Conservation (phyloP, 83 land plant species). For the Larix sibirica region DNA sequence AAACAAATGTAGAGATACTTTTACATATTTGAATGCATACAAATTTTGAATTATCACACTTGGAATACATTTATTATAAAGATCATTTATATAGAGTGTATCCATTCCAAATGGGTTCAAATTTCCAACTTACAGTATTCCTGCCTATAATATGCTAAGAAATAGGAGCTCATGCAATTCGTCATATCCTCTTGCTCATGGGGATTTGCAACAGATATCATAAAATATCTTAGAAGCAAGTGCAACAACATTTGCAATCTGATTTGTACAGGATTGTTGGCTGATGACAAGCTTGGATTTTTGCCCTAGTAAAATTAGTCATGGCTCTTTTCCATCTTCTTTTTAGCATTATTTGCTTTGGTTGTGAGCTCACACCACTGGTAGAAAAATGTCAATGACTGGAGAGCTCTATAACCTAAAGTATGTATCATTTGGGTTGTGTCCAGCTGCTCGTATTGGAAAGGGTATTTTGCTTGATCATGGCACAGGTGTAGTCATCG, state of each 20-base stretch:
- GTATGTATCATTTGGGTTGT: not conserved
- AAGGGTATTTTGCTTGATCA: conserved; percentile 90
- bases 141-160: not conserved
- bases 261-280: not conserved
- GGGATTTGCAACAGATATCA: not conserved
- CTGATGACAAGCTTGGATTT: too few species aligned
- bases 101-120: not conserved
- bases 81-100: not conserved
- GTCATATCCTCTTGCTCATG: not conserved
- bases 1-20: not conserved
- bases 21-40: not conserved
- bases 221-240: not conserved
- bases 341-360: too few species aligned
- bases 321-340: not conserved
- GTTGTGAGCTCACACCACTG: not conserved
- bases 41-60: not conserved
- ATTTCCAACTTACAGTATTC: not conserved
- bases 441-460: conserved; percentile 87
- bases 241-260: not conserved
- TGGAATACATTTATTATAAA: not conserved
- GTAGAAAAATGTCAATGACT: not conserved
- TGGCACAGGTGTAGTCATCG: conserved; percentile 90
- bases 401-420: not conserved
- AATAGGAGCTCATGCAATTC: not conserved
- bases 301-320: too few species aligned